Base-by-base conservation (phyloP, 495 filamentous ascomycete species). In the Neurospora sp. region DNA sequence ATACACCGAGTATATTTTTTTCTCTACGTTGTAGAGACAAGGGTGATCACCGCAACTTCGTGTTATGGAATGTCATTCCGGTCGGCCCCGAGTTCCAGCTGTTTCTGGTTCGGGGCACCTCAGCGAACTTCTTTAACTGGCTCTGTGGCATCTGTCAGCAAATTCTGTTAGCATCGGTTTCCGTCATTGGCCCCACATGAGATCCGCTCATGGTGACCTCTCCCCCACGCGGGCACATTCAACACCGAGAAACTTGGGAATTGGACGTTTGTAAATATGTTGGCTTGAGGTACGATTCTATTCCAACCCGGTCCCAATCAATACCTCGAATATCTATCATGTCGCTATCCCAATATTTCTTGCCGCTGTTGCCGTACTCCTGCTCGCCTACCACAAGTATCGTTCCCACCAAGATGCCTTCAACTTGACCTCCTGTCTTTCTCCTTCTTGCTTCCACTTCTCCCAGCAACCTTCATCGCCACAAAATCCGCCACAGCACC, bases 401-500 rank as follows among this genome's bases (percentile, higher is more conserved):
- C 6, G 22, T 14, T 66, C 27, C 53, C 53, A 35, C 53, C 4
- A 35, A 31, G 53, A 66, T 61, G 53, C 53, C 53, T 61, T 61
- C 53, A 66, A 35, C 27, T 66, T 66, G 14, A 66, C 27, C 53
- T 66, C 53, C 46, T 27, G 59, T 41, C 35, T 27, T 38, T n/a
- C n/a, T 70, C 40, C 12, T 61, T 27, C 20, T 35, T 16, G 7
- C 38, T 4, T 3, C 27, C n/a, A 10, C 38, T 9, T 11, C 38
- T 73, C 42, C 40, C 66, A 53, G 59, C 72, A 35, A 75, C 40
- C 27, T 69, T 61, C 37, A 69, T 40, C 46, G 61, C 40, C 3
- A 73, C 75, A 72, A 78, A 78, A 40, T 79, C 77, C 40, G 71
- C 22, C 10, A 79, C 38, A 22, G 74, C 76, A 11, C 72, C 75